These are phyloP conservation scores for Xylaria castorea DNA, from an alignment of 495 filamentous ascomycete genomes.

Conservation along the genomic window DNA sequence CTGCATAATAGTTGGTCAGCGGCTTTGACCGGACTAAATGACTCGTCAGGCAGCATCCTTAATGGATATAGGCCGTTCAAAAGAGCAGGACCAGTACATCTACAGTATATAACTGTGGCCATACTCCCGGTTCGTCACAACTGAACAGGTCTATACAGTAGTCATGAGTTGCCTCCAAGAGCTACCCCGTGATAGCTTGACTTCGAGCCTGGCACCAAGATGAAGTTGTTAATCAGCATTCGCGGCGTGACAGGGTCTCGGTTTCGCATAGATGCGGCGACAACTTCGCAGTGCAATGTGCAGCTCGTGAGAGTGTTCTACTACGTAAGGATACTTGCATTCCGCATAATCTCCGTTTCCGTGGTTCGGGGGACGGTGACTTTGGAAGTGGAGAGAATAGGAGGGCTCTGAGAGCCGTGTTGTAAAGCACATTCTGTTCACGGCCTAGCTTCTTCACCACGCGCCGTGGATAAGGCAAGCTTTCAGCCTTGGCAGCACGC, in stretches of 20 bases:
- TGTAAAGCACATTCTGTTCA: slow-evolving; percentile 43
- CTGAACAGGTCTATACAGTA: background rate
- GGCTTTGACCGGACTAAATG: background rate
- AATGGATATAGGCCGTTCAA: background rate
- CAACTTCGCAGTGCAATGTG: background rate
- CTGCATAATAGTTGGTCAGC: slow-evolving; percentile 4
- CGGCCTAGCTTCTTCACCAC: slow-evolving; percentile 32
- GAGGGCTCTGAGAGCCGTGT: background rate
- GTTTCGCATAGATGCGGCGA: slow-evolving; percentile 2
- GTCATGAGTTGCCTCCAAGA: background rate
- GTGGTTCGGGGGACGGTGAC: slow-evolving; percentile 9
- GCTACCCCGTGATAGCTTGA: background rate
- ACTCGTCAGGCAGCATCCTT: background rate
- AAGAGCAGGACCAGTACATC: background rate
- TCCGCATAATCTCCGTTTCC: slow-evolving; percentile 10
- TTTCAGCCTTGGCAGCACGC: slow-evolving; percentile 24
- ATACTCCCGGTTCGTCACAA: background rate
- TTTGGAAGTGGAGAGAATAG: slow-evolving; percentile 15
- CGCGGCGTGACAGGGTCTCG: background rate
- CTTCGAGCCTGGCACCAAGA: background rate
- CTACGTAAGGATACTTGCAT: background rate
- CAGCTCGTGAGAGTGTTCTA: slow-evolving; percentile 8
- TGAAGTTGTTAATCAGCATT: background rate
- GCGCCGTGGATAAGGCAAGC: slow-evolving; percentile 16
- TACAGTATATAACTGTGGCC: background rate